Base-by-base conservation (phyloP, 108 stramenopile species). In the Stephanodiscus minutulus region DNA sequence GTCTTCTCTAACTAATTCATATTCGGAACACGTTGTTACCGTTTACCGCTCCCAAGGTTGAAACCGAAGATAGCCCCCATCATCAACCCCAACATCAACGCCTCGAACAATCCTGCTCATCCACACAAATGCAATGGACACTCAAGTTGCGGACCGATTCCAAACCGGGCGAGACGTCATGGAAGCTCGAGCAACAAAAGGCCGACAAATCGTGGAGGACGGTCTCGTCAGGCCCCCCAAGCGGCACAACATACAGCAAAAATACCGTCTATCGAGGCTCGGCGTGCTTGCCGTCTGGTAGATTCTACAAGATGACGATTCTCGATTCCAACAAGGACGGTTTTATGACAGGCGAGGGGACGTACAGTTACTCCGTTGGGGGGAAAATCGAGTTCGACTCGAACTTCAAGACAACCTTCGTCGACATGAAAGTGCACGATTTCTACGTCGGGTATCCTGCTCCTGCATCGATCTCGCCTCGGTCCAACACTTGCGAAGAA, bases 331-430 rank as follows among this genome's bases (percentile, higher is more conserved):
- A 33, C 11, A 20, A 46, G n/a, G n/a, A n/a, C n/a, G n/a, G n/a
- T n/a, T n/a, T n/a, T n/a, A n/a, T n/a, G n/a, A n/a, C n/a, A n/a
- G n/a, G n/a, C n/a, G n/a, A n/a, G n/a, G n/a, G n/a, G n/a, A n/a
- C n/a, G n/a, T n/a, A n/a, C n/a, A n/a, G n/a, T n/a, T n/a, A n/a
- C n/a, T n/a, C n/a, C n/a, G n/a, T n/a, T 0, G 77, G 70, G 24
- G 70, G 70, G 0, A 64, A 37, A 15, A 50, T 61, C 9, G 52
- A 72, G 33, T 78, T 37, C 22, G 48, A 50, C 50, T 71, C 77
- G 3, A 44, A 66, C 4, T 33, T 13, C 31, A 17, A 43, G 29
- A 41, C 39, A 8, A 72, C 77, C 5, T 66, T 66, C 24, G 29
- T 9, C 21, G 31, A 66, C 15, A 41, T 50, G 18, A 48, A 52